These are phyloP conservation scores for Eutrema heterophyllum DNA, from an alignment of 345 rosid species.

Conservation along the genomic window DNA sequence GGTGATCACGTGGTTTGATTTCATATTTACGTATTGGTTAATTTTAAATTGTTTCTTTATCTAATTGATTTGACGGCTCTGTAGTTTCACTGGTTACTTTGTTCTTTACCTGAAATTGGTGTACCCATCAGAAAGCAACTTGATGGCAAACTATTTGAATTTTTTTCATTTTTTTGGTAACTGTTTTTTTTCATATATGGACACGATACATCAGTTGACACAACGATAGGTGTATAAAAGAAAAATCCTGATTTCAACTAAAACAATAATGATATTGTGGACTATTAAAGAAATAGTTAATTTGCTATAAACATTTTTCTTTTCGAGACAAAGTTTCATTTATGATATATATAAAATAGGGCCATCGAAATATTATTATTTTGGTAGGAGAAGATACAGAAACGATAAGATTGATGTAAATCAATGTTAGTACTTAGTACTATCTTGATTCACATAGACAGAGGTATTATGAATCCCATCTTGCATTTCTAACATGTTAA, in stretches of 20 bases:
- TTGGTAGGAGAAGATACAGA: conserved; percentile 7
- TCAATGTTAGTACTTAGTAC: neutral
- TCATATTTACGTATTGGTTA: neutral
- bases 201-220: conserved; percentile 24
- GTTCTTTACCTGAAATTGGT: conserved; percentile 26
- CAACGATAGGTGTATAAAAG: conserved; percentile 14
- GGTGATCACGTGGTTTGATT: conserved; percentile 21
- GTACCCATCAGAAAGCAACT: conserved; percentile 18
- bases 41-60: neutral
- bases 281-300: conserved; percentile 2
- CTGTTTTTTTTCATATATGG: conserved; percentile 8
- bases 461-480: neutral
- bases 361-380: neutral
- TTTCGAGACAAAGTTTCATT: neutral
- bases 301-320: neutral
- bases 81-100: conserved; percentile 20
- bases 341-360: neutral
- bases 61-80: conserved; percentile 22
- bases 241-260: too few relatives aligned
- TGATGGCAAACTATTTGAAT: neutral
- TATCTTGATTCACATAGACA: neutral
- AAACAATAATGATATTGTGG: neutral
- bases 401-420: conserved; percentile 10
- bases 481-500: neutral
- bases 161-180: conserved; percentile 19